A percentile compares a stretch with the other conserved stretches of the same genome.
Evolutionary conservation across 2,329 filamentous ascomycete genomes (phyloP).

Genomic region (Pyrenophora teres): DNA sequence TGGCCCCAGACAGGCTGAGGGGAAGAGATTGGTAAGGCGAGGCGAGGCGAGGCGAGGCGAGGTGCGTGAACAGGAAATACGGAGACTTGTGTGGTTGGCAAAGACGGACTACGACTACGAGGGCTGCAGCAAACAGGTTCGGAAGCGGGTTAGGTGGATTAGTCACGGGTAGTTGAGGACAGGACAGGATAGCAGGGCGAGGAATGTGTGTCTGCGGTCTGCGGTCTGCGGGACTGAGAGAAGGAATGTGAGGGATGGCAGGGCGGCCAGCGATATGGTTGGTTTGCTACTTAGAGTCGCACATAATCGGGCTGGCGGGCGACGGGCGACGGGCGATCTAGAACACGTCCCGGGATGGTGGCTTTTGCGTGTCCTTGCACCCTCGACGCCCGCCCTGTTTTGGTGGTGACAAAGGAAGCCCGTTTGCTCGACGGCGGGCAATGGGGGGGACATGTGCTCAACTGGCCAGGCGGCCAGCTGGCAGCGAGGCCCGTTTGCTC

Average conservation of each 20-base stretch:
- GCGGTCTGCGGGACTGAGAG: slow-evolving; percentile 24
- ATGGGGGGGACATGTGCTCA: too few species aligned
- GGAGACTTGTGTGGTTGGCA: slow-evolving; percentile 22
- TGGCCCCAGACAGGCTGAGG: slow-evolving; percentile 4
- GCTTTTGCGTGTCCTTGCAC: slow-evolving; percentile 28
- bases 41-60: slow-evolving; percentile 8
- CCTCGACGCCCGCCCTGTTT: slow-evolving; percentile 5
- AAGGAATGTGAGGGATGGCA: slow-evolving; percentile 31
- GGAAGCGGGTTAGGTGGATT: slow-evolving; percentile 15
- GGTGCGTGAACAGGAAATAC: slow-evolving; percentile 8
- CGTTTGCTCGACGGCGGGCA: too few species aligned
- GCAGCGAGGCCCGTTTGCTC: too few species aligned
- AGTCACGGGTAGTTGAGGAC: slow-evolving; percentile 24
- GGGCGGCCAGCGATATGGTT: slow-evolving; percentile 32
- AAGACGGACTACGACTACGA: slow-evolving; percentile 16
- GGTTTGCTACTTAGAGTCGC: slow-evolving; percentile 30
- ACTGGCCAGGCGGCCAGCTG: too few species aligned
- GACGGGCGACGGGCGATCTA: slow-evolving; percentile 36
- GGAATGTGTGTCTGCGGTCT: slow-evolving; percentile 20
- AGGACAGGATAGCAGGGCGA: slow-evolving; percentile 23
- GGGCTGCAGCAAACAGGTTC: slow-evolving; percentile 26
- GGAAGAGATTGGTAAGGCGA: slow-evolving; percentile 13
- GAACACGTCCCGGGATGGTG: slow-evolving; percentile 36
- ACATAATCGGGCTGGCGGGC: slow-evolving; percentile 32
- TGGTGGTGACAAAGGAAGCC: slow-evolving; percentile 8